phyloP scores from a whole-genome alignment of 2,329 filamentous ascomycete species.

The Alternaria arbusti region DNA sequence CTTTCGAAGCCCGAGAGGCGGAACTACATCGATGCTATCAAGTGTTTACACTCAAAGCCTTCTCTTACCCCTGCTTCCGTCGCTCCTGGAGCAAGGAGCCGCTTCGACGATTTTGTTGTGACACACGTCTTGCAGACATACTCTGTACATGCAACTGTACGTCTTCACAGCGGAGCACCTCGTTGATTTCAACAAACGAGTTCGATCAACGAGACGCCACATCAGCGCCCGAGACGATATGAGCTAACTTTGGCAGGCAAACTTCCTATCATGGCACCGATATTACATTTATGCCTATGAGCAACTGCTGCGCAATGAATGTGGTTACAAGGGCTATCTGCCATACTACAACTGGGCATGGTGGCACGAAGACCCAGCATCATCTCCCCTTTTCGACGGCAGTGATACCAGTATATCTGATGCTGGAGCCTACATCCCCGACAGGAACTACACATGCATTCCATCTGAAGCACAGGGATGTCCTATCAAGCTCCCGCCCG shows the following conservation, averaged over 20 bases:
- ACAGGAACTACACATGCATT: conserved; percentile 35
- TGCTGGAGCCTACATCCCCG: conserved; percentile 49
- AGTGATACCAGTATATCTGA: conserved; percentile 55
- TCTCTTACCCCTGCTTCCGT: conserved; percentile 26
- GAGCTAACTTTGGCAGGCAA: conserved; percentile 20
- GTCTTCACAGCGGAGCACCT: conserved; percentile 4
- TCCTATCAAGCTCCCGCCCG: conserved; percentile 32
- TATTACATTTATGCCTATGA: conserved; percentile 52
- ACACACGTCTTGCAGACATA: conserved; percentile 40
- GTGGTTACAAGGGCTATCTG: conserved; percentile 50
- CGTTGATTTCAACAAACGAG: too few species aligned
- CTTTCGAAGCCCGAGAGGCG: conserved; percentile 26
- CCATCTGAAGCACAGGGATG: too few species aligned
- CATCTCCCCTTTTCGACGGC: conserved; percentile 63
- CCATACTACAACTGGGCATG: conserved; percentile 62
- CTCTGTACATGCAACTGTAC: conserved; percentile 37
- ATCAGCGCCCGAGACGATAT: background rate
- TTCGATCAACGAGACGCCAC: background rate
- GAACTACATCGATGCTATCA: conserved; percentile 40
- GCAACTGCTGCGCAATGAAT: conserved; percentile 49
- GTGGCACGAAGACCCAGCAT: conserved; percentile 50
- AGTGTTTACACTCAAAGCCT: conserved; percentile 35
- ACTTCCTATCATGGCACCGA: conserved; percentile 49
- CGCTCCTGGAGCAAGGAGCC: conserved; percentile 32
- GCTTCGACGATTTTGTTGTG: conserved; percentile 43